Evolutionary conservation across 2,329 filamentous ascomycete genomes (phyloP).

Genomic region (Aspergillus fructus): DNA sequence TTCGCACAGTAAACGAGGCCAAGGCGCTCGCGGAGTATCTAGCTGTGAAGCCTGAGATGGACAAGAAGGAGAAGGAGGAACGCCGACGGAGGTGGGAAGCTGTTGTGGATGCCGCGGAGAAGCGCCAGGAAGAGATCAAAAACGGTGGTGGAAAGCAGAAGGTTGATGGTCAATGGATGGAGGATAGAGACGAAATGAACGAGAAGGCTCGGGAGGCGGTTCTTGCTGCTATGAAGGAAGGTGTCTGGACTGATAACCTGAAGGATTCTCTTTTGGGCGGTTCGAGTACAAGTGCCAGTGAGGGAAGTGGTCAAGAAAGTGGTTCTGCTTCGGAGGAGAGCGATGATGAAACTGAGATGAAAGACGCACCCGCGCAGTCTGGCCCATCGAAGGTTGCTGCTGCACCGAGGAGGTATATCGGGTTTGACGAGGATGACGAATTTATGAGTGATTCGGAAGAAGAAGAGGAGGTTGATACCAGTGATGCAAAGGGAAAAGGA

Average conservation of each 20-base stretch:
- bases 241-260: conserved; percentile 45
- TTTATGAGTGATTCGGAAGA: conserved; percentile 46
- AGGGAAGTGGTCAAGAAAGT: conserved; percentile 34
- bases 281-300: conserved; percentile 41
- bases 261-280: conserved; percentile 35
- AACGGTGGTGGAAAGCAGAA: conserved; percentile 66
- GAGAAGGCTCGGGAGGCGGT: conserved; percentile 80
- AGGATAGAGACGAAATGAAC: conserved; percentile 86
- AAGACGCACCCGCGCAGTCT: conserved; percentile 29
- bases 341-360: conserved; percentile 39
- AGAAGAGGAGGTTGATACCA: conserved; percentile 22
- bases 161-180: conserved; percentile 88
- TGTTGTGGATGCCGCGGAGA: conserved; percentile 80
- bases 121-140: conserved; percentile 77
- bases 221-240: conserved; percentile 68
- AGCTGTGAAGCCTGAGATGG: conserved; percentile 96
- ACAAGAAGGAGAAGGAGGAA: conserved; percentile 86
- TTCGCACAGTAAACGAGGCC: conserved; percentile 91
- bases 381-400: conserved; percentile 22
- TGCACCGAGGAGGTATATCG: conserved; percentile 41
- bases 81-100: conserved; percentile 79
- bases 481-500: conserved; percentile 33
- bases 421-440: conserved; percentile 51
- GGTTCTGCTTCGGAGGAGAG: conserved; percentile 36
- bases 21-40: conserved; percentile 94